Conservation (phyloP, 768 basidiomycete species). For the Chalciporus pseudorubinellus region DNA sequence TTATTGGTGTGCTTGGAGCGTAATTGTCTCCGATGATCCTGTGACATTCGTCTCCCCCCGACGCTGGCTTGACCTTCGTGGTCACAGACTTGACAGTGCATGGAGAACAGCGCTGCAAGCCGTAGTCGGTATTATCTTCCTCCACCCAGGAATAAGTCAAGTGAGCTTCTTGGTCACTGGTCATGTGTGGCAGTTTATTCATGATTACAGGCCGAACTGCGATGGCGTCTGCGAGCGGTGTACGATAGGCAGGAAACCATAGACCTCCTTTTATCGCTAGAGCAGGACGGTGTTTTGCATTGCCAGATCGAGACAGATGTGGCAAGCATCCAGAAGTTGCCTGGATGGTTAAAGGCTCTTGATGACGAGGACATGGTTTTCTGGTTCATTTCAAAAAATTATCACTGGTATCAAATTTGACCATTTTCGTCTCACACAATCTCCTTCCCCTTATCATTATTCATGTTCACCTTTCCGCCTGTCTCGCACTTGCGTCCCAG, state of each 20-base stretch:
- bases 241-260: constrained; percentile 75
- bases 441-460: constrained; percentile 19
- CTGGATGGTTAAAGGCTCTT: constrained; percentile 35
- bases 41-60: constrained; percentile 56
- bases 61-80: constrained; percentile 76
- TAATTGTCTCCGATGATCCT: constrained; percentile 46
- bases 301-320: constrained; percentile 11
- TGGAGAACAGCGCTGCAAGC: constrained; percentile 76
- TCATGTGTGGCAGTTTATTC: constrained; percentile 8
- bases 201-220: constrained; percentile 55
- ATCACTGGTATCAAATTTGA: constrained; percentile 67
- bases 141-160: constrained; percentile 73
- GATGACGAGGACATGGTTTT: constrained; percentile 52
- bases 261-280: constrained; percentile 57
- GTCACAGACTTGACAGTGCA: constrained; percentile 52
- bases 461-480: constrained; percentile 1
- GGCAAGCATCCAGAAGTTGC: constrained; percentile 8
- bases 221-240: constrained; percentile 66
- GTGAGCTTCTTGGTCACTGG: constrained; percentile 36
- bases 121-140: constrained; percentile 61
- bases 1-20: constrained; percentile 54
- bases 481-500: too few species aligned
- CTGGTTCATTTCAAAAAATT: constrained; percentile 55
- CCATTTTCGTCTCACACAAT: neutral
- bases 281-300: constrained; percentile 49